Evolutionary conservation across 352 stramenopile genomes (phyloP).

Genomic region (Phytophthora quininea): DNA sequence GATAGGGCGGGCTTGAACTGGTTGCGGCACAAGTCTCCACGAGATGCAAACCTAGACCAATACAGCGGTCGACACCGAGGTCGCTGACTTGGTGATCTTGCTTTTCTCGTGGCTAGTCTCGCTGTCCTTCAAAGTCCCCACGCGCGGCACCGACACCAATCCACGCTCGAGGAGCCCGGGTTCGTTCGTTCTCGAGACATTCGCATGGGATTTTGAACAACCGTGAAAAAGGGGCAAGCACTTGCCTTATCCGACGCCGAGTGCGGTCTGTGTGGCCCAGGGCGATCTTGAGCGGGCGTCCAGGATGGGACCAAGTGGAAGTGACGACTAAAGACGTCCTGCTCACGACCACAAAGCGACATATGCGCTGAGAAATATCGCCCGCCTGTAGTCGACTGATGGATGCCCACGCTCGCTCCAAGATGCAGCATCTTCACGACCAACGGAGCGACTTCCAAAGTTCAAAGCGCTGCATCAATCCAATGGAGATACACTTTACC

Average conservation of each 20-base stretch:
- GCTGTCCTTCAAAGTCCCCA: not conserved
- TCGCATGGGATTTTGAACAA: conserved; percentile 23
- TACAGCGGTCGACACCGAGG: too few relatives aligned
- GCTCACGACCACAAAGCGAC: not conserved
- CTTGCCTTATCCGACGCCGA: conserved; percentile 11
- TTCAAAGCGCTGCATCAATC: too few relatives aligned
- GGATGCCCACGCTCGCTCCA: not conserved
- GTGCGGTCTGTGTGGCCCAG: not conserved
- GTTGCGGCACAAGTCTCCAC: too few relatives aligned
- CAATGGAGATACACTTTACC: too few relatives aligned
- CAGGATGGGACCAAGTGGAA: conserved; percentile 1
- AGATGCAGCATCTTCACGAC: too few relatives aligned
- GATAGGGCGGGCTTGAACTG: not conserved
- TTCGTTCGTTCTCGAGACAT: conserved; percentile 31
- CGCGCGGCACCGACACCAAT: conserved; percentile 1
- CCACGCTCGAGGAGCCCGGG: conserved; percentile 1
- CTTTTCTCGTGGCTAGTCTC: too few relatives aligned
- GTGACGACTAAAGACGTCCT: not conserved
- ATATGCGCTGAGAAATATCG: conserved; percentile 3
- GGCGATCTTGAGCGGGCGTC: not conserved
- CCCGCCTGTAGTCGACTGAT: not conserved
- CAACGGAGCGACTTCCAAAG: too few relatives aligned
- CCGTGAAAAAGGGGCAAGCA: conserved; percentile 21
- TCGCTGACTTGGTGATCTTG: too few relatives aligned
- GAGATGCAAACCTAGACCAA: too few relatives aligned